phyloP scores from a whole-genome alignment of 2,329 filamentous ascomycete species.

The Fusarium circinatum region DNA sequence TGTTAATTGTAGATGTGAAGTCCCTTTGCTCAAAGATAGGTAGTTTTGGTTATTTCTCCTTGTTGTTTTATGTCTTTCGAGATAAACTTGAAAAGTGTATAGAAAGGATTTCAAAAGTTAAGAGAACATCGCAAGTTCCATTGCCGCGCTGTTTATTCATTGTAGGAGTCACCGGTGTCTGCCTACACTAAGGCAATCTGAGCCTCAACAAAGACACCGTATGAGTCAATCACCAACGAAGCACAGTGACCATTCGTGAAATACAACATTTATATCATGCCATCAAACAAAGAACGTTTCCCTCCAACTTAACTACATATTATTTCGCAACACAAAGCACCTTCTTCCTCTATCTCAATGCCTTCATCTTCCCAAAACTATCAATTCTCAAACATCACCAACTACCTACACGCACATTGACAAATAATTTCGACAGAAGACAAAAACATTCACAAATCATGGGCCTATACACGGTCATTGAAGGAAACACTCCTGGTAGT shows the following conservation, averaged over 20 bases:
- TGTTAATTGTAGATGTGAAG: neutral
- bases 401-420: neutral
- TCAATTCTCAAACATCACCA: neutral
- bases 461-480: neutral
- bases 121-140: neutral
- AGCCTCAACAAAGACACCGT: neutral
- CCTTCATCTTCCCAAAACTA: neutral
- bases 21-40: neutral
- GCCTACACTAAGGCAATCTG: neutral
- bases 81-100: neutral
- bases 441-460: neutral
- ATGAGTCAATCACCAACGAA: conserved; percentile 10
- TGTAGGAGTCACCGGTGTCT: neutral
- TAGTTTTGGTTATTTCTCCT: neutral
- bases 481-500: conserved; percentile 1
- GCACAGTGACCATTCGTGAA: neutral
- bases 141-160: neutral
- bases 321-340: neutral
- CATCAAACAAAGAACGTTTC: neutral
- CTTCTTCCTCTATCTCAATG: neutral
- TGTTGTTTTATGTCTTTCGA: neutral
- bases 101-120: neutral
- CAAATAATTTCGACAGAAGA: neutral
- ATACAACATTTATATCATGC: neutral
- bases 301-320: neutral